These are phyloP conservation scores for Ustilago esculenta DNA, from an alignment of 1,284 basidiomycete species.

Conservation along the genomic window DNA sequence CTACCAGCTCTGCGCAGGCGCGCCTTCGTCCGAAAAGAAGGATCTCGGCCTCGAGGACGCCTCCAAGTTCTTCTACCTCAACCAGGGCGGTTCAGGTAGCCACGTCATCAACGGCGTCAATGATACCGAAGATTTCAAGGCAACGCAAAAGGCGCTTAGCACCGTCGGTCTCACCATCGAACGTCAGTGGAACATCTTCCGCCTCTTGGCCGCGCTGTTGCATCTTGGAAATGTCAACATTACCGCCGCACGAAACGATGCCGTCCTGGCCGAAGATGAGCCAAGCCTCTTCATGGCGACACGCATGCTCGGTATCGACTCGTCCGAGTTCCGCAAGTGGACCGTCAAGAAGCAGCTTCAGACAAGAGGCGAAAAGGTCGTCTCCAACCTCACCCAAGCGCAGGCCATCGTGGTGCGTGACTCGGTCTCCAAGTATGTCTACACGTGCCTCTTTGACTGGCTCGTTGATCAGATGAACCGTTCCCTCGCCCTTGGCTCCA, in stretches of 20 bases:
- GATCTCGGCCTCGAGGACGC: constrained; percentile 90
- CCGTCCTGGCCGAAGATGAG: constrained; percentile 85
- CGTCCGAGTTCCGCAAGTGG: constrained; percentile 98
- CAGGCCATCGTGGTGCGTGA: constrained; percentile 96
- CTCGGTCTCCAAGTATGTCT: constrained; percentile 97
- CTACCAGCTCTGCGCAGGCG: constrained; percentile 98
- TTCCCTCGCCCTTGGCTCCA: constrained; percentile 88
- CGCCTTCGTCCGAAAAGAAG: constrained; percentile 92
- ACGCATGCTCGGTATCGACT: constrained; percentile 86
- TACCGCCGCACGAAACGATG: constrained; percentile 81
- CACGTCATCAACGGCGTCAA: constrained; percentile 86
- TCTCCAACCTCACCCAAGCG: constrained; percentile 82
- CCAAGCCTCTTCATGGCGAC: constrained; percentile 82
- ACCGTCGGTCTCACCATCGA: constrained; percentile 97
- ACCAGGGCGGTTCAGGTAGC: constrained; percentile 90
- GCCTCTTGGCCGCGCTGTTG: constrained; percentile 87
- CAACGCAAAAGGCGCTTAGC: constrained; percentile 91
- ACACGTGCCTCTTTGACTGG: constrained; percentile 99
- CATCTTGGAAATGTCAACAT: constrained; percentile 97
- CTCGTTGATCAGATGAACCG: constrained; percentile 96
- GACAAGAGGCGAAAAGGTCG: constrained; percentile 93
- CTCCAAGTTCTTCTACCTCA: constrained; percentile 87
- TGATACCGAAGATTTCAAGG: constrained; percentile 91
- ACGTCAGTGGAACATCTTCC: constrained; percentile 97
- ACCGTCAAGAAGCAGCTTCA: constrained; percentile 96